Base-by-base conservation (phyloP, 352 stramenopile species). In the Aphanomyces cochlioides region DNA sequence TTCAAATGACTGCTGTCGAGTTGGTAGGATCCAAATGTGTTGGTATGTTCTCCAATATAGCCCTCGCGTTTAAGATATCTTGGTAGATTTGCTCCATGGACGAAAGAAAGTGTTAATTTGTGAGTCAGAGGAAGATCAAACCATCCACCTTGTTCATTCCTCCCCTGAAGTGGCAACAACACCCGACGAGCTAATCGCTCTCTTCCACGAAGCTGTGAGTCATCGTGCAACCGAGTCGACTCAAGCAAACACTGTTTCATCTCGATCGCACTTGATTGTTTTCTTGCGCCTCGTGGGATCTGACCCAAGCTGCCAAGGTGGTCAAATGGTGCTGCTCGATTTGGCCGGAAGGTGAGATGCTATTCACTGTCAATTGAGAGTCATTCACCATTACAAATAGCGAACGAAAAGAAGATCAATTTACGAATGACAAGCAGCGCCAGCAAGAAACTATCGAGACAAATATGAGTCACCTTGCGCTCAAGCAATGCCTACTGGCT, bases 401-500 rank as follows among this genome's bases (percentile, higher is more conserved):
- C 38, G 88, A 96, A 59, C 84, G 86, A 61, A 88, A 88, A 7
- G 81, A 87, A 67, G 88, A 95, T 60, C 81, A 84, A 47, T 90
- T 89, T 37, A 83, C 90, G 54, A 87, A 93, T 47, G 81, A 90
- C 56, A 81, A 85, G 34, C 77, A 82, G 15, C 80, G 84, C 7
- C 79, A 81, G 36, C 90, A 90, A 66, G 85, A 96, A 65, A 79
- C 75, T 1, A 85, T 88, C 34, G 83, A 92, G 65, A 95, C 94
- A 74, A 96, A 96, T 74, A 90, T 90, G 73, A 90, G 81, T 47
- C 81, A 92, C 40, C 63, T 92, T 59, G 85, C 85, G 37, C 70
- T 96, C 21, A 96, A 96, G 72, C 80, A 93, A 47, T 94, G 86
- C 40, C 80, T 95, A 58, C 77, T 84, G 3, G 88, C 88, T 15